Evolutionary conservation across 2,329 filamentous ascomycete genomes (phyloP), one percentile per base, ranked within the genome.

Genomic region (Clonostachys solani): DNA sequence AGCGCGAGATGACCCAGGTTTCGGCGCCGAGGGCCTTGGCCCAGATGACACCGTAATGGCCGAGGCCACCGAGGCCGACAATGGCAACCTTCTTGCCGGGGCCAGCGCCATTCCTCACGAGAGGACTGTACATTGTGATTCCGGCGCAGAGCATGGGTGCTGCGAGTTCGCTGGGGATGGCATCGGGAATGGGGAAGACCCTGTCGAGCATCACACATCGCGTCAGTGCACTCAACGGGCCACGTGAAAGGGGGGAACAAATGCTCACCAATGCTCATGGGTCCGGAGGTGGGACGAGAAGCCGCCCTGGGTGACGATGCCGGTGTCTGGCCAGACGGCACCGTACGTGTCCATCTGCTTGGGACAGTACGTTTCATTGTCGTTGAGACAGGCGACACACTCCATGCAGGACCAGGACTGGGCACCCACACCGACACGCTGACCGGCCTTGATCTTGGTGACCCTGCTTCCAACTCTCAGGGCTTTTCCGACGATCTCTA

Each of bases 141-240:
- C 89, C 89, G 10, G 87, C 89, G 63, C 89, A 95, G 50, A 94
- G 75, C 85, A 91, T 89, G 2, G 87, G 87, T 2, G 87, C 89
- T 1, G 84, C 87, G 40, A 82, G 65, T 42, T 71, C 70, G 37
- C 74, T 75, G 2, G 71, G 59, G 23, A 94, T 75, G 38, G 73
- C 80, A 10, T 89, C 86, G 6, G 89, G 89, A 54, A 94, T 92
- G 48, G 67, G 67, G 48, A 71, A 57, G 15, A 60, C 61, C 56
- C 23, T 29, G 23, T 29, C 23, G 23, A 29, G 23, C 6, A 29
- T 9, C 7, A 9, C 3, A 29, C 3, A 29, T 2, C 3, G 2
- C 23, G 23, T 29, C 23, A 29, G 23, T 8, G 23, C 8, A 9
- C 8, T 29, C 2, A 9, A 29, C 23, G 7, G 23, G 23, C 23